Conservation (phyloP, 2,329 filamentous ascomycete genomes). For the Fusarium sororula region DNA sequence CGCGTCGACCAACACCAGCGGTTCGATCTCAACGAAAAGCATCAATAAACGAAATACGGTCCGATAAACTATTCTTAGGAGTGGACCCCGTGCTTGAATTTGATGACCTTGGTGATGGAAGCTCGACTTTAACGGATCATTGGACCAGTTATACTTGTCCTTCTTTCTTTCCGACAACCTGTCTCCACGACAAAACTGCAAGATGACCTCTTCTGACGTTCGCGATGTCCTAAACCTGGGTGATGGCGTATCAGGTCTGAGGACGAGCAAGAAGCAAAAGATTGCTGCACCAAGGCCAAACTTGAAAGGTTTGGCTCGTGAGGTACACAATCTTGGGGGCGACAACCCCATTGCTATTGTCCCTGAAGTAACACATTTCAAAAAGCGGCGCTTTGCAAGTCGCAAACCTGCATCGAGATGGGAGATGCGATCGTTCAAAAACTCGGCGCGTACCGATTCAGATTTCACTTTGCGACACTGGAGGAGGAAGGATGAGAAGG, state of each 20-base stretch:
- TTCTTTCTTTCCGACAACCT: not conserved
- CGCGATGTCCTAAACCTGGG: conserved; percentile 89
- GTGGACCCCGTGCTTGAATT: not conserved
- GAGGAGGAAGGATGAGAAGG: conserved; percentile 69
- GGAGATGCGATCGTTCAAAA: conserved; percentile 77
- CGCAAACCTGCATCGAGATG: conserved; percentile 68
- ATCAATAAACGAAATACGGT: not conserved
- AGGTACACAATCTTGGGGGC: conserved; percentile 72
- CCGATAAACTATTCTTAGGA: not conserved
- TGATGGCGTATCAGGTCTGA: conserved; percentile 58
- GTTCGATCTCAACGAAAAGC: conserved; percentile 9
- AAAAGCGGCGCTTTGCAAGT: conserved; percentile 64
- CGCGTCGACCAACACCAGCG: conserved; percentile 19
- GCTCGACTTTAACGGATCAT: conserved; percentile 8
- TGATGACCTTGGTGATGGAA: conserved; percentile 40
- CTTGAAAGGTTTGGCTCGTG: conserved; percentile 70
- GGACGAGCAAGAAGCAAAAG: conserved; percentile 80
- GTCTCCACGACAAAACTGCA: conserved; percentile 40
- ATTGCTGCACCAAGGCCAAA: conserved; percentile 67
- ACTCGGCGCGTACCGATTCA: conserved; percentile 77
- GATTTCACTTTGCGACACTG: conserved; percentile 79
- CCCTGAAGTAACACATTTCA: conserved; percentile 67
- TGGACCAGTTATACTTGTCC: not conserved
- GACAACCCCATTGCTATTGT: conserved; percentile 75
- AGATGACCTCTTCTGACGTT: conserved; percentile 80